These are phyloP conservation scores for Tolypocladium paradoxum DNA, from an alignment of 2,329 filamentous ascomycete species.

Conservation along the genomic window DNA sequence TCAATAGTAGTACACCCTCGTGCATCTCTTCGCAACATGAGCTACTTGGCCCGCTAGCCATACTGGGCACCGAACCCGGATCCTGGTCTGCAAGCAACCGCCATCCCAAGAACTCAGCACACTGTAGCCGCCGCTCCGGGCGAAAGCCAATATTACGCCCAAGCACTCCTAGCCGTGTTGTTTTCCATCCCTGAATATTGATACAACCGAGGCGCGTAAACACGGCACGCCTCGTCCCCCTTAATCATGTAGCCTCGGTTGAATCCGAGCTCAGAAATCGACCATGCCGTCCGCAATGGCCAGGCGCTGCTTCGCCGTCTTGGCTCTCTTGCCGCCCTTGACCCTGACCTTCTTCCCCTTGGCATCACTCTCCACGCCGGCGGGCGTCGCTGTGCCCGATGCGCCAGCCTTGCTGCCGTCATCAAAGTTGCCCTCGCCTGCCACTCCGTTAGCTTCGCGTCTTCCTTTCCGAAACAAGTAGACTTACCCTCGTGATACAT, in stretches of 20 bases:
- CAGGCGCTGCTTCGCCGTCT: constrained; percentile 57
- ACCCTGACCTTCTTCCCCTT: constrained; percentile 46
- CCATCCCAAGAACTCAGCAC: neutral
- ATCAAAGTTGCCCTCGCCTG: constrained; percentile 95
- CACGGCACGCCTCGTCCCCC: neutral
- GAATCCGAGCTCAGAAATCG: constrained; percentile 11
- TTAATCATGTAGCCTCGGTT: neutral
- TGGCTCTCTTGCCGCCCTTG: constrained; percentile 47
- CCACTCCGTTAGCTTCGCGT: constrained; percentile 1
- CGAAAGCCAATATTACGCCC: neutral
- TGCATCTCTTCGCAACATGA: neutral
- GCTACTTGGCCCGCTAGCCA: neutral
- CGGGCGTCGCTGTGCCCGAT: constrained; percentile 77
- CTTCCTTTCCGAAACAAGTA: neutral
- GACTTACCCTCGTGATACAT: constrained; percentile 97
- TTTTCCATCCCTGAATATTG: constrained; percentile 1
- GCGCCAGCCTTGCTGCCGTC: constrained; percentile 58
- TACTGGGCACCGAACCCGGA: too few relatives aligned
- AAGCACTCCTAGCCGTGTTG: neutral
- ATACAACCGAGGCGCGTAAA: constrained; percentile 1
- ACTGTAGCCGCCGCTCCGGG: neutral
- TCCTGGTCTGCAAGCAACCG: neutral
- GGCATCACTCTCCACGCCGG: constrained; percentile 36
- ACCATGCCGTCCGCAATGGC: constrained; percentile 53
- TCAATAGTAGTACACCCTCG: neutral